Percentiles rank a stretch among this genome's conserved stretches.
phyloP scores from a whole-genome alignment of 169 alveolate genomes.

The Eimeria maxima region DNA sequence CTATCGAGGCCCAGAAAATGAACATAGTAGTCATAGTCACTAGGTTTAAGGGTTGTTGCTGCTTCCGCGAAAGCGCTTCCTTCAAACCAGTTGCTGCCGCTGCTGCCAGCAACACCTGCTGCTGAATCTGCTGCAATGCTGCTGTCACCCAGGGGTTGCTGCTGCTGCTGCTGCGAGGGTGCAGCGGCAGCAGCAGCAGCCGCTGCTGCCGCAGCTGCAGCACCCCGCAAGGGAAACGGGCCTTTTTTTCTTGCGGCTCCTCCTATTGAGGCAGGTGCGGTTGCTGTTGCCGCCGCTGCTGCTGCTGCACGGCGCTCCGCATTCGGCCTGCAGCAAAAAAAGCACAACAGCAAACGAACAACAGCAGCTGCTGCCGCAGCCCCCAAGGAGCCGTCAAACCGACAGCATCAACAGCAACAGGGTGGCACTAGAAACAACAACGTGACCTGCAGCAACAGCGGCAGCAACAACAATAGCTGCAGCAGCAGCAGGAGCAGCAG shows the following conservation, averaged over 20 bases:
- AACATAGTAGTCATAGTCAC: slow-evolving; percentile 94
- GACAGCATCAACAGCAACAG: not conserved
- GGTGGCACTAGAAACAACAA: not conserved
- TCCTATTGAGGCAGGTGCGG: not conserved
- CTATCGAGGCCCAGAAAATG: slow-evolving; percentile 94
- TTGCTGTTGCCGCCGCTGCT: slow-evolving; percentile 71
- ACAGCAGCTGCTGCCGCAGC: not conserved
- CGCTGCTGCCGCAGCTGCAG: slow-evolving; percentile 35
- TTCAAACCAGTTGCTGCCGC: slow-evolving; percentile 63
- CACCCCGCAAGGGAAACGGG: slow-evolving; percentile 1
- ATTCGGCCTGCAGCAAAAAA: slow-evolving; percentile 2
- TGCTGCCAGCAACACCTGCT: slow-evolving; percentile 26
- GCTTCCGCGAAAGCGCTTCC: slow-evolving; percentile 42
- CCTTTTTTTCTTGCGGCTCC: slow-evolving; percentile 3
- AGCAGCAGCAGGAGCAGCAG: slow-evolving; percentile 53
- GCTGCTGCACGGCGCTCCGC: slow-evolving; percentile 71
- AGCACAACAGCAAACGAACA: not conserved
- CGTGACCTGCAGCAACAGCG: not conserved
- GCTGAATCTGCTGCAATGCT: slow-evolving; percentile 5
- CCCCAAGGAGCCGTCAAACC: not conserved
- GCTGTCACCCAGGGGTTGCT: not conserved
- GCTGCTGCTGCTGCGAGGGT: slow-evolving; percentile 28
- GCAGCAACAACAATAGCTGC: slow-evolving; percentile 33
- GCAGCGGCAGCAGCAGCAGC: slow-evolving; percentile 69
- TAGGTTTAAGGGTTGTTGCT: slow-evolving; percentile 67